Conservation (phyloP, 2,329 filamentous ascomycete species). For the Claviceps citrina region DNA sequence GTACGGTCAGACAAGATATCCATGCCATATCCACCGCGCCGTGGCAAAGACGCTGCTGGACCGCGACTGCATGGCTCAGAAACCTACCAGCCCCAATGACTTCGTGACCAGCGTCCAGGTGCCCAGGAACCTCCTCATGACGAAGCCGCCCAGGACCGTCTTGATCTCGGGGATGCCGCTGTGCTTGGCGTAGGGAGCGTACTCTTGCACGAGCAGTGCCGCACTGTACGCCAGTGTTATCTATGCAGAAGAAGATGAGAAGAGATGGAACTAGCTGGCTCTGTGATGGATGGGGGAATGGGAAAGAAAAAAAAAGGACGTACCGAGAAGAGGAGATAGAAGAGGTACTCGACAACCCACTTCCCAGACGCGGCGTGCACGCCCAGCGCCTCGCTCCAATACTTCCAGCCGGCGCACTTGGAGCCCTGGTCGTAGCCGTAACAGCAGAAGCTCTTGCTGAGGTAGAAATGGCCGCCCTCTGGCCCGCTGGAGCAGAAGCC, state of each 20-base stretch:
- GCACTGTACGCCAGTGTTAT: constrained; percentile 64
- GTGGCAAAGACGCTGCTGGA: too few species aligned
- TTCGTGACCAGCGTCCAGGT: constrained; percentile 82
- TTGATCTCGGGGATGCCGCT: constrained; percentile 98
- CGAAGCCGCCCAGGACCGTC: constrained; percentile 82
- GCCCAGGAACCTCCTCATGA: constrained; percentile 76
- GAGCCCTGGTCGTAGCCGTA: constrained; percentile 73
- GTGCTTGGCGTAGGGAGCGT: constrained; percentile 77
- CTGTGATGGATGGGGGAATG: background rate
- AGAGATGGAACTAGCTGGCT: too few species aligned
- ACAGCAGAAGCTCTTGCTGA: constrained; percentile 86
- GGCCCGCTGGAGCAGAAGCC: constrained; percentile 65
- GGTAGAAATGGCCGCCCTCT: constrained; percentile 75
- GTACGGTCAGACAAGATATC: background rate
- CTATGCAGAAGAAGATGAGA: too few species aligned
- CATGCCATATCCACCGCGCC: too few species aligned
- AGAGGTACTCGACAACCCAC: constrained; percentile 75
- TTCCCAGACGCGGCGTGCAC: constrained; percentile 49
- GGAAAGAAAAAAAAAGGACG: constrained; percentile 13
- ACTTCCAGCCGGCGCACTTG: constrained; percentile 73
- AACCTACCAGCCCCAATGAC: constrained; percentile 63
- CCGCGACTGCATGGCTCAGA: too few species aligned
- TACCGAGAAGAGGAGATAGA: constrained; percentile 77
- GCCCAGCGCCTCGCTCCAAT: constrained; percentile 65
- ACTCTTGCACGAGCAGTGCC: constrained; percentile 65